Evolutionary conservation across 148 eudicot species (phyloP), one percentile per base, ranked within the genome.

Genomic region (Chenopodium quinoa): DNA sequence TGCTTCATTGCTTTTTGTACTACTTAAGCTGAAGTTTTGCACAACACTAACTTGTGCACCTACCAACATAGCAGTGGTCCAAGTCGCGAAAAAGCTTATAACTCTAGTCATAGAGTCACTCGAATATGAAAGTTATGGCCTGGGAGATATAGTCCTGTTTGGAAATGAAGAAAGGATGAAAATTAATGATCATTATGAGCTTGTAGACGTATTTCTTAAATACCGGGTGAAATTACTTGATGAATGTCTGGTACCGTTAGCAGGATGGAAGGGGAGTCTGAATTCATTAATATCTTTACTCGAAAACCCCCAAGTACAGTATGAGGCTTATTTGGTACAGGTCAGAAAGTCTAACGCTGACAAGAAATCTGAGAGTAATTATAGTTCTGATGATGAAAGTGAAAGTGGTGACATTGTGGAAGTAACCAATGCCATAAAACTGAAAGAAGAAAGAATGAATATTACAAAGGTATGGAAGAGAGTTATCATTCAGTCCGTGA

Each of bases 161-260:
- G 97, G 97, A 4, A 93, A 90, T 84, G 85, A 85, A 19, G 71
- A 88, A 77, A 62, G 89, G 73, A 91, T 93, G 97, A 88, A 87
- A 76, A 86, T 92, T 2, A 86, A 71, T 56, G 89, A 87, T 58
- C 89, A 88, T 75, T 79, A 79, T 31, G 89, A 90, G n/a, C 82
- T 91, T 4, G 44, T 52, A 0, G 78, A 88, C 54, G 85, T 93
- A 8, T 89, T 89, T 87, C 91, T 93, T 75, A 87, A 86, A 40
- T 29, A 82, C 56, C 85, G 94, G 0, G 83, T 82, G 54, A 13
- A 50, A 2, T 23, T 68, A 32, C 87, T 93, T 13, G 0, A 20
- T 0, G 5, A n/a, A 1, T 90, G 92, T 71, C 83, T 88, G 10
- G 40, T 84, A 19, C 90, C 91, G 20, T 1, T 46, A 10, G 8